Evolutionary conservation across 1,139 yeast genomes (phyloP).

Genomic region (Magnusiomyces fungicola): DNA sequence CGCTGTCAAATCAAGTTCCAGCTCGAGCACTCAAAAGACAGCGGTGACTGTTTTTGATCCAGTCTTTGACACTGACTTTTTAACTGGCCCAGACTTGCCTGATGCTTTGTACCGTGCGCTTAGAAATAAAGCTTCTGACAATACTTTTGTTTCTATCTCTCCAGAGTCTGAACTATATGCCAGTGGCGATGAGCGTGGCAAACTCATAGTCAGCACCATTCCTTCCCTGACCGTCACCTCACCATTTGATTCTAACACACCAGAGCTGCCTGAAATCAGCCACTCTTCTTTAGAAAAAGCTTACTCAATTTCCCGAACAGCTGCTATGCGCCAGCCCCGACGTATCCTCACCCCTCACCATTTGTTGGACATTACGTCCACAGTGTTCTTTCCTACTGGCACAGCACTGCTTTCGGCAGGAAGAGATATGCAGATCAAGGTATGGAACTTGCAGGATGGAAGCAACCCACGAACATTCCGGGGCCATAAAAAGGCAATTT

Average conservation of each 20-base stretch:
- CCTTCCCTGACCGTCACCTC: background rate
- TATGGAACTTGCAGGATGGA: constrained; percentile 50
- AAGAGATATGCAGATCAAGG: constrained; percentile 46
- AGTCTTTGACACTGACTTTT: background rate
- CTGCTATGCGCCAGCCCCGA: constrained; percentile 15
- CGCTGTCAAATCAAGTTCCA: background rate
- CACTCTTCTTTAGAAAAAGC: background rate
- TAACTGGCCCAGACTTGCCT: background rate
- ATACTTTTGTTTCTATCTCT: constrained; percentile 33
- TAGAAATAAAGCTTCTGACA: constrained; percentile 8
- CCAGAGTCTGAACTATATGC: constrained; percentile 30
- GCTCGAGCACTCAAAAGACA: background rate
- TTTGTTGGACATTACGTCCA: constrained; percentile 37
- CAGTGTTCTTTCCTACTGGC: constrained; percentile 52
- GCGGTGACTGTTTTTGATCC: background rate
- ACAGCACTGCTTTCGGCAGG: constrained; percentile 51
- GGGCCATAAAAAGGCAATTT: constrained; percentile 43
- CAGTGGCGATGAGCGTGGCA: constrained; percentile 43
- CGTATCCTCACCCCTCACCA: constrained; percentile 35
- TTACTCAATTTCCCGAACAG: constrained; percentile 8
- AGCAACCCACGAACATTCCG: constrained; percentile 42
- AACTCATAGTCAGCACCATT: constrained; percentile 27
- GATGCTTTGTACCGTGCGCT: background rate
- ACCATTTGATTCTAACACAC: too few species aligned
- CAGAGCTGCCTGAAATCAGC: too few species aligned